Evolutionary conservation across 1,284 basidiomycete species (phyloP).

Genomic region (Stereum hirsutum): DNA sequence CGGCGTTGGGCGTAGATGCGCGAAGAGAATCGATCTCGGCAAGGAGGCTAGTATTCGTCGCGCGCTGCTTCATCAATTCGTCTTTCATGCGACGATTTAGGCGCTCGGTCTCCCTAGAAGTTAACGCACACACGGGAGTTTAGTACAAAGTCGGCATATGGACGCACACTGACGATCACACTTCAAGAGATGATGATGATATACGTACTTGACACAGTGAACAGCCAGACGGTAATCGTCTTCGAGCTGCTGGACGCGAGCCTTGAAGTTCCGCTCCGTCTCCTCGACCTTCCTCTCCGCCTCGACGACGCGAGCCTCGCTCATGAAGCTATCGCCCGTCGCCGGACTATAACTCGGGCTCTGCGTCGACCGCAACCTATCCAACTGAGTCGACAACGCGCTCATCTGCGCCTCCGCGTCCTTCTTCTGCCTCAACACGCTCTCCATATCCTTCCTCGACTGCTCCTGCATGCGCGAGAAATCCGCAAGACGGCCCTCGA

Average conservation of each 20-base stretch:
- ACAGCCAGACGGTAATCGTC: slow-evolving; percentile 93
- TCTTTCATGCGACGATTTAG: slow-evolving; percentile 98
- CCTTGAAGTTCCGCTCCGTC: slow-evolving; percentile 69
- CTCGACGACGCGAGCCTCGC: slow-evolving; percentile 51
- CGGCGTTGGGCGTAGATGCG: slow-evolving; percentile 39
- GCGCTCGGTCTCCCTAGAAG: slow-evolving; percentile 88
- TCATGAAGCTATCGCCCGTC: slow-evolving; percentile 17
- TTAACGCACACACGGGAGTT: no score
- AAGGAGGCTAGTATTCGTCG: slow-evolving; percentile 70
- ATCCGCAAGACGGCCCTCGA: slow-evolving; percentile 72
- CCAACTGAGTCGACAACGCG: slow-evolving; percentile 57
- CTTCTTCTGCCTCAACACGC: slow-evolving; percentile 52
- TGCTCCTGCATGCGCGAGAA: slow-evolving; percentile 65
- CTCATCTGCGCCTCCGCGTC: slow-evolving; percentile 68
- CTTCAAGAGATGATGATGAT: neutral
- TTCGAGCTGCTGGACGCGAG: slow-evolving; percentile 78
- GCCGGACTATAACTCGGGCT: slow-evolving; percentile 29
- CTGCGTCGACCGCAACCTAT: slow-evolving; percentile 45
- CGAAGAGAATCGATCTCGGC: slow-evolving; percentile 67
- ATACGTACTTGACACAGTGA: slow-evolving; percentile 80
- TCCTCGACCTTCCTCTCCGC: slow-evolving; percentile 72
- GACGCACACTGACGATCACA: neutral
- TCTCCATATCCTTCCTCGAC: slow-evolving; percentile 61
- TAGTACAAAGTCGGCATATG: slow-evolving; percentile 10
- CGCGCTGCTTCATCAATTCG: slow-evolving; percentile 86